Evolutionary conservation across 2,329 filamentous ascomycete genomes (phyloP), one percentile per base, ranked within the genome.

Genomic region (Mycogone perniciosa): DNA sequence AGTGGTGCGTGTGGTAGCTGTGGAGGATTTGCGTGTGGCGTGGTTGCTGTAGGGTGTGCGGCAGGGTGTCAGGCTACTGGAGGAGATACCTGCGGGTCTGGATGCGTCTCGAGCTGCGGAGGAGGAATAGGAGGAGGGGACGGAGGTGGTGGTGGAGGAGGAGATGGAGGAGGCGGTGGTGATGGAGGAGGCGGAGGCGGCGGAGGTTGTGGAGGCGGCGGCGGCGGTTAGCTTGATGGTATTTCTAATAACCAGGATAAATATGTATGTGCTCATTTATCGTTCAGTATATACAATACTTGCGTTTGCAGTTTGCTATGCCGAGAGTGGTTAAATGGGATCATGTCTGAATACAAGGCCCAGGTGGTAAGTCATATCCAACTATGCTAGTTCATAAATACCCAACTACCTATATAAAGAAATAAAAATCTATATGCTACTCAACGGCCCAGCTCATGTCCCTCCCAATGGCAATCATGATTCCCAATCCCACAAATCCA

Each of bases 61-160:
- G 54, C 4, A 1, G 60, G 56, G 1, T 50, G 48, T 37, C 48
- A 52, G 6, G 49, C 49, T 0, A 42, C 46, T 31, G 52, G 59
- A 7, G 53, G 54, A 1, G 60, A 62, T 47, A 54, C 48, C 1
- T 62, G 60, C 38, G 60, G 60, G 6, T 57, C 57, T 43, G 52
- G 51, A 2, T 62, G 60, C n/a, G 59, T 59, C 0, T 54, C 55
- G 29, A 31, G 37, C 1, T 58, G 54, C 7, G 44, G 50, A 6
- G 48, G 52, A 9, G 43, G 39, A n/a, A 49, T 31, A 4, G 53
- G 43, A 0, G 55, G 53, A 1, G 56, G 44, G 7, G 54, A 42
- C 3, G 57, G 54, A 31, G 56, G 54, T 2, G 53, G 58, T 34
- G 56, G 59, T 5, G 56, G 60, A 11, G 57, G 59, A 10, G 50